Base-by-base conservation (phyloP, 2,329 filamentous ascomycete species). In the Diaporthe helianthi region DNA sequence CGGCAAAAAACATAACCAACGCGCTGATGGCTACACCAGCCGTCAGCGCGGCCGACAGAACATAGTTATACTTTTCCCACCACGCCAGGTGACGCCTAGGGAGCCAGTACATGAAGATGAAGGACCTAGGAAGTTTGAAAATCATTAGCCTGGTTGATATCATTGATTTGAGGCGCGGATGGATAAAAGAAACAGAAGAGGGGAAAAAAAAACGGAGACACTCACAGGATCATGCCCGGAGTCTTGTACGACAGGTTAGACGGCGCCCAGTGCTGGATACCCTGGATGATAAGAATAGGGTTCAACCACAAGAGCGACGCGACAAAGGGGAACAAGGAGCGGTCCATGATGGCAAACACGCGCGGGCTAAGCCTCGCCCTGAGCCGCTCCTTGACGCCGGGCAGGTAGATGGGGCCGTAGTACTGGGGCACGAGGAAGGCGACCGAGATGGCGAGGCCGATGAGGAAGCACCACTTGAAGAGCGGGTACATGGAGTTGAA, bases 391-490 rank as follows among this genome's bases (percentile, higher is more conserved):
- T 74, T 73, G 4, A 80, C 75, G 1, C 73, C 73, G 0, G 79
- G 79, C 24, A 81, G 76, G 69, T 80, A 79, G 33, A 74, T 76
- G 1, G 79, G 78, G 0, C 80, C 80, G 53, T 74, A 75, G 33
- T 75, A 73, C 71, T 81, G 76, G 6, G 74, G 74, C 65, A 76
- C 65, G 15, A 80, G 74, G 69, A 82, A 83, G 33, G 79, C 67
- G 22, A 83, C 24, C 38, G 80, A 77, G 22, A 83, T 73, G 61
- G 69, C 71, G 12, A 76, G 70, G 15, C 82, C 82, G 46, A 83
- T 80, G 26, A 82, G 76, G 75, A 83, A 83, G 69, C 81, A 83
- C 80, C 79, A 83, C 72, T 81, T 80, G 65, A 83, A 76, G 31
- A 83, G 73, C 4, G 81, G 81, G 68, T 83, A 83, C 44, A 82